phyloP scores from a whole-genome alignment of 352 stramenopile genomes.

The Phytophthora idaei region DNA sequence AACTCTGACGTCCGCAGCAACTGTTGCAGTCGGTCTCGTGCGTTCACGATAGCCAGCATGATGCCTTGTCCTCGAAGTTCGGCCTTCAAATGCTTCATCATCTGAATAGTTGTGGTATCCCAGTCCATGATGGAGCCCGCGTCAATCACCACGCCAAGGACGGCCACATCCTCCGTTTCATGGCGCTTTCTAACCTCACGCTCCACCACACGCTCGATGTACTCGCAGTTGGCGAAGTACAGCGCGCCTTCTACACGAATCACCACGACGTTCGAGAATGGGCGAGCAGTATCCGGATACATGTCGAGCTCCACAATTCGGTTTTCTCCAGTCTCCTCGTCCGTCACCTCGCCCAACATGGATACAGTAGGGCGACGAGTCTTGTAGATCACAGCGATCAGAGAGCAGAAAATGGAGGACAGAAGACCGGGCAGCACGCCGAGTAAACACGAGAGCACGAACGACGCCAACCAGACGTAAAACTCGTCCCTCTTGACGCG shows the following conservation, averaged over 20 bases:
- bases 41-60: constrained; percentile 80
- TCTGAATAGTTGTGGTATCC: constrained; percentile 86
- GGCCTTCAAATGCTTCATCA: constrained; percentile 82
- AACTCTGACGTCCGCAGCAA: constrained; percentile 73
- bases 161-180: constrained; percentile 38
- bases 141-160: constrained; percentile 73
- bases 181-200: constrained; percentile 43
- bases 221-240: constrained; percentile 77
- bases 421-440: constrained; percentile 57
- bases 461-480: constrained; percentile 64
- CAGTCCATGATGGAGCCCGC: constrained; percentile 83
- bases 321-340: constrained; percentile 46
- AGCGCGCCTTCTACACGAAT: constrained; percentile 70
- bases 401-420: constrained; percentile 60
- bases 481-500: constrained; percentile 61
- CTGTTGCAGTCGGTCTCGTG: constrained; percentile 63
- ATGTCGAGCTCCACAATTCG: constrained; percentile 48
- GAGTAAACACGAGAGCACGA: constrained; percentile 51
- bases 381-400: constrained; percentile 70
- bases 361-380: constrained; percentile 60
- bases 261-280: constrained; percentile 53
- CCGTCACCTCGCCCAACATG: constrained; percentile 42
- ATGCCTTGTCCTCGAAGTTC: constrained; percentile 63
- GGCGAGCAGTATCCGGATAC: constrained; percentile 21
- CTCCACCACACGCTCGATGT: constrained; percentile 65